Conservation (phyloP, 495 filamentous ascomycete species). For the Tetracladium marchalianum region DNA sequence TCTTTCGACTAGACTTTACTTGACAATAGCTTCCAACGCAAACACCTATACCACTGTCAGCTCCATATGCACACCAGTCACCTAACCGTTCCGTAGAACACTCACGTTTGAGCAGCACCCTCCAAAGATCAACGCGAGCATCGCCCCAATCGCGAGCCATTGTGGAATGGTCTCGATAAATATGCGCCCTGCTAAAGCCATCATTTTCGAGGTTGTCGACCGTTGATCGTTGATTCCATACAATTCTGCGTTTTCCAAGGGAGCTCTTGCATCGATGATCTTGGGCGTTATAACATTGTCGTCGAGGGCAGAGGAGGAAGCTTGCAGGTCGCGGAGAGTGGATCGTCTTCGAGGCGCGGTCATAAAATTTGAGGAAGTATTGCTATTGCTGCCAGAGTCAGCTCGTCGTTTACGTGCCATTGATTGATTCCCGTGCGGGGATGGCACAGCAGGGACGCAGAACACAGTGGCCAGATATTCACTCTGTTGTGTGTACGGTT, state of each 20-base stretch:
- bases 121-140: conserved; percentile 86
- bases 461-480: too few relatives aligned
- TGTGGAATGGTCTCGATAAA: conserved; percentile 54
- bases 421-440: background rate
- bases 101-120: conserved; percentile 95
- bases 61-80: background rate
- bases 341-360: conserved; percentile 15
- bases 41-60: conserved; percentile 52
- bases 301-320: conserved; percentile 18
- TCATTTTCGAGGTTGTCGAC: conserved; percentile 39
- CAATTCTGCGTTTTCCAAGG: conserved; percentile 44
- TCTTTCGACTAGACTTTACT: conserved; percentile 41
- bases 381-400: conserved; percentile 16
- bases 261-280: conserved; percentile 44
- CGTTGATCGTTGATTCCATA: conserved; percentile 46
- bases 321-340: conserved; percentile 20
- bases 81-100: conserved; percentile 2
- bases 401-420: conserved; percentile 22
- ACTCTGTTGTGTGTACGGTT: too few relatives aligned
- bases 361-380: conserved; percentile 6
- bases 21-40: conserved; percentile 90
- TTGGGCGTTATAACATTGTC: conserved; percentile 25
- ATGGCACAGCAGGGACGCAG: too few relatives aligned
- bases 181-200: conserved; percentile 43
- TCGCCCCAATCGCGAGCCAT: conserved; percentile 57